Percentiles rank a stretch among this genome's conserved stretches.
phyloP scores from a whole-genome alignment of 2,329 filamentous ascomycete genomes.

The Dactylonectria estremocensis region DNA sequence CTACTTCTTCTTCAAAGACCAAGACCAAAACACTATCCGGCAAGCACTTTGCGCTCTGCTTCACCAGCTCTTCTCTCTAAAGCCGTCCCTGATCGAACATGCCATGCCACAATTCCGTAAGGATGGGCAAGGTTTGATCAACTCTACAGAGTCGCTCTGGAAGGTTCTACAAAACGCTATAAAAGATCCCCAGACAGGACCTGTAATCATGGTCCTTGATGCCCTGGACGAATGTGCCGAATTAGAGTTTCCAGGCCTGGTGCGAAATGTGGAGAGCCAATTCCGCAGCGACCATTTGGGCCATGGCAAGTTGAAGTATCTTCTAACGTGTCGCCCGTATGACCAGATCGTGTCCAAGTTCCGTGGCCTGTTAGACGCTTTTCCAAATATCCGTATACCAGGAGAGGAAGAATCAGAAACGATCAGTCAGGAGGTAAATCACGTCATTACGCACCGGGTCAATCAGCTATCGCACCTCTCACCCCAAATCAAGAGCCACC shows the following conservation, averaged over 20 bases:
- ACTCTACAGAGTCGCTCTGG: slow-evolving; percentile 50
- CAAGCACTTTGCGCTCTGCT: slow-evolving; percentile 58
- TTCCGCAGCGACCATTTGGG: slow-evolving; percentile 3
- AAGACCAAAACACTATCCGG: slow-evolving; percentile 53
- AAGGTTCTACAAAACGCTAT: slow-evolving; percentile 49
- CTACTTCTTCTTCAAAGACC: slow-evolving; percentile 61
- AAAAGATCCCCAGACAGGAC: slow-evolving; percentile 13
- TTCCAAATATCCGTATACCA: slow-evolving; percentile 52
- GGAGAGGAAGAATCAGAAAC: slow-evolving; percentile 55
- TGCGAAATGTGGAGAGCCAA: slow-evolving; percentile 28
- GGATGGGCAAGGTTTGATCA: slow-evolving; percentile 43
- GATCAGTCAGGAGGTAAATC: slow-evolving; percentile 55
- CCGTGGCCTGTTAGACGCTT: slow-evolving; percentile 28
- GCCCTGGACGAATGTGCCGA: slow-evolving; percentile 56
- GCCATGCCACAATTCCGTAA: slow-evolving; percentile 45
- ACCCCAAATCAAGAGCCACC: slow-evolving; percentile 20
- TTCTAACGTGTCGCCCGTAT: slow-evolving; percentile 44
- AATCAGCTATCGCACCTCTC: slow-evolving; percentile 38
- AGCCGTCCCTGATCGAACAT: slow-evolving; percentile 51
- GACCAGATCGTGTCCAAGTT: slow-evolving; percentile 48
- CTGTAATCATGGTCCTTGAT: slow-evolving; percentile 56
- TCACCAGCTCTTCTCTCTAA: slow-evolving; percentile 56
- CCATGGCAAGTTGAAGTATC: slow-evolving; percentile 47
- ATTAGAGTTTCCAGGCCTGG: slow-evolving; percentile 41
- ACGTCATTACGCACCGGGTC: slow-evolving; percentile 51